These are phyloP conservation scores for Penicillium lagena DNA, from an alignment of 495 filamentous ascomycete species.

Conservation along the genomic window DNA sequence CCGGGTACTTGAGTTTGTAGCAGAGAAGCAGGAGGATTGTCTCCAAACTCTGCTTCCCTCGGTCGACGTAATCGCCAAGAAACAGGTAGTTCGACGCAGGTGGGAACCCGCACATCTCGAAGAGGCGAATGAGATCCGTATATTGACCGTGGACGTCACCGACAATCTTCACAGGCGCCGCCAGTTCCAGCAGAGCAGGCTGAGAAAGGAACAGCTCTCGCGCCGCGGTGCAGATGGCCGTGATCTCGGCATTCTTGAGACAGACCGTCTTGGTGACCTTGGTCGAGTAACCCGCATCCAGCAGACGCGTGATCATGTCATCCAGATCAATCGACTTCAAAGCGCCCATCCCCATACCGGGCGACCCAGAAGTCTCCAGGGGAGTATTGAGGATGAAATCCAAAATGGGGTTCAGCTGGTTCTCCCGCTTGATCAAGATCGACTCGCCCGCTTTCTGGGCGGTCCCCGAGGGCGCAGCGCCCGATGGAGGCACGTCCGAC, in stretches of 20 bases:
- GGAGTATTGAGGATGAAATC: constrained; percentile 40
- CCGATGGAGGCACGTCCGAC: constrained; percentile 81
- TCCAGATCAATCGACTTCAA: constrained; percentile 90
- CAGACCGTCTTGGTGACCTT: constrained; percentile 97
- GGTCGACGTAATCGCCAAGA: constrained; percentile 95
- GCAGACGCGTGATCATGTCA: constrained; percentile 90
- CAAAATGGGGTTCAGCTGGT: constrained; percentile 57
- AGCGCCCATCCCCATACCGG: constrained; percentile 54
- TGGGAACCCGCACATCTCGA: constrained; percentile 99
- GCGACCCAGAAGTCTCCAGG: constrained; percentile 31
- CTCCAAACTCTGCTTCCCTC: constrained; percentile 94
- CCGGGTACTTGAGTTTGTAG: constrained; percentile 97
- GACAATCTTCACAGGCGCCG: constrained; percentile 97
- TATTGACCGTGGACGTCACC: constrained; percentile 98
- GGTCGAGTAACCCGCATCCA: constrained; percentile 91
- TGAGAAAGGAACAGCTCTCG: constrained; percentile 87
- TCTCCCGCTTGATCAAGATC: constrained; percentile 74
- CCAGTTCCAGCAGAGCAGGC: constrained; percentile 84
- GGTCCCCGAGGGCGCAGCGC: constrained; percentile 41
- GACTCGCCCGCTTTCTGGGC: constrained; percentile 46
- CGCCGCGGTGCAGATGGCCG: constrained; percentile 79
- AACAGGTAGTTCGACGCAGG: constrained; percentile 93
- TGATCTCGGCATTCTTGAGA: constrained; percentile 95
- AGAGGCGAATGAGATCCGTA: constrained; percentile 93
- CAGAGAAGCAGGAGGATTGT: constrained; percentile 93